Evolutionary conservation across 225 moss, liverwort and hornwort species (phyloP), one percentile per base, ranked within the genome.

Genomic region (Physcomitrellopsis africana): DNA sequence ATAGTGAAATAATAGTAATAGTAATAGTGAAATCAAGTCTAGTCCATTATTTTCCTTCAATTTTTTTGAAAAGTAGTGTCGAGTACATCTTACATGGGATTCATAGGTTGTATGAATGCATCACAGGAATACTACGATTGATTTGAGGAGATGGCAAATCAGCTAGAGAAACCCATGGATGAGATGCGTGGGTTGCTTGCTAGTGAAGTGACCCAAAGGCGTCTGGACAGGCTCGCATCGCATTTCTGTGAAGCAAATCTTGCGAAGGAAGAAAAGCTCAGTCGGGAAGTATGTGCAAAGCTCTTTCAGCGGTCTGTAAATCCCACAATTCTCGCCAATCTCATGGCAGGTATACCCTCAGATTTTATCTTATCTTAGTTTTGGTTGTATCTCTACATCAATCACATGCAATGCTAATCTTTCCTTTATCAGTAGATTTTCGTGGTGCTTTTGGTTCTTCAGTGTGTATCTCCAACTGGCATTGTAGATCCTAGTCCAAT

Each of bases 201-300:
- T 56, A 68, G 76, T 69, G 83, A 85, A 67, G 81, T 77, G 54
- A 83, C 85, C 53, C 85, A 81, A 76, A 79, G 87, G 69, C 90
- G 90, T 57, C 65, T 90, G 59, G 81, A 83, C 54, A 87, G 74
- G 85, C 81, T 90, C 62, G 85, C 87, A 51, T 79, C 87, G 12
- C 90, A 90, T 73, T 79, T 90, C 49, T 74, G 83, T 70, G 79
- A 77, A 46, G 69, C 79, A 10, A 85, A 41, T 53, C 60, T 72
- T 70, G 70, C 58, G 56, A 77, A 85, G 52, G 90, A 87, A 26
- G 80, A 79, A 41, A 84, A 85, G 60, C 79, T 90, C 17, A 77
- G 75, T 70, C 68, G 68, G 74, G 90, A 85, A 55, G 0, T 72
- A 29, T 90, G 90, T 55, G 19, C 83, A 65, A 85, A 82, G 53